Base-by-base conservation (phyloP, 768 basidiomycete species). In the Suillus alpinus region DNA sequence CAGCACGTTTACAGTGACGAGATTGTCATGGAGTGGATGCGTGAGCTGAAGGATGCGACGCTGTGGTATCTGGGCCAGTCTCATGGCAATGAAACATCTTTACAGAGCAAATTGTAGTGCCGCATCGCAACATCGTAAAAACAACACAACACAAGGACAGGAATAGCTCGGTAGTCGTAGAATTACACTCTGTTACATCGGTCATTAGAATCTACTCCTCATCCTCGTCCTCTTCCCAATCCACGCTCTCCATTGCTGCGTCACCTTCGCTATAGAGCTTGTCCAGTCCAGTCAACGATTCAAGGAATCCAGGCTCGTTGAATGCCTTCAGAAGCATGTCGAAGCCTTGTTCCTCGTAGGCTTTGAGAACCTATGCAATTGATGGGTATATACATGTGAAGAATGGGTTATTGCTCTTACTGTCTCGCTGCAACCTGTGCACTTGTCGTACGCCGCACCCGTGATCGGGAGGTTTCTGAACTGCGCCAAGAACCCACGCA, bases 341-440 rank as follows among this genome's bases (percentile, higher is more conserved):
- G 66, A 94, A 94, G 0, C 95, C 94, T 32, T 87, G 77, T n/a
- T 75, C 76, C 65, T 89, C 86, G 71, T 98, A 99, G 12, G 87
- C 90, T n/a, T 83, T 75, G 36, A 98, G 62, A 18, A 97, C 86
- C 92, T 94, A 65, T 3, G 31, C 13, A 26, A 59, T 57, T 20
- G 13, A 36, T 23, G 13, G 37, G 18, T 16, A 44, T 23, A 37
- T 7, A 32, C 14, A 26, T 37, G 39, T 20, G 16, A 23, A 58
- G 41, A 44, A 20, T 52, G 20, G 10, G 36, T 20, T 34, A 12
- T 52, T 36, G 20, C 4, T 74, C 85, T 64, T 61, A 94, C 93
- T 23, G 80, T 80, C 64, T 91, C 86, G 58, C 90, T 91, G 69
- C 97, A 99, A 0, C 93, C 97, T 1, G 95, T 96, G 71, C 96